Percentiles rank a stretch among this genome's conserved stretches.
These are phyloP conservation scores for Rubia peregrina DNA, from an alignment of 305 asterid genomes.

Conservation along the genomic window DNA sequence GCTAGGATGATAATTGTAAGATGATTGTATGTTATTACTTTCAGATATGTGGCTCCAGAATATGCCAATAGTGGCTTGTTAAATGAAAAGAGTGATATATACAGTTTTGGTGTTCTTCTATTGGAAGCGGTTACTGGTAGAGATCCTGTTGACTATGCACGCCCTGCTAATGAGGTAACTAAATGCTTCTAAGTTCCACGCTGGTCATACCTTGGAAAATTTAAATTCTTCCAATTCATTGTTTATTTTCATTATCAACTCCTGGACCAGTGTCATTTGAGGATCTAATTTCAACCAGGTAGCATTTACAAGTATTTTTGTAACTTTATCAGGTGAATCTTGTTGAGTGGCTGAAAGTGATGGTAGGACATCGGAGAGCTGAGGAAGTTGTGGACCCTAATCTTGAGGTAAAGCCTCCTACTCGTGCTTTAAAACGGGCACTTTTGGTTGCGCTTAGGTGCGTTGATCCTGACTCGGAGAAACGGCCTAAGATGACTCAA, in stretches of 20 bases:
- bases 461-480: constrained; percentile 94
- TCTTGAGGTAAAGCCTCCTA: constrained; percentile 62
- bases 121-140: constrained; percentile 88
- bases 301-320: constrained; percentile 12
- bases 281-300: not conserved
- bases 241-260: not conserved
- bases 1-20: not conserved
- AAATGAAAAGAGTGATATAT: constrained; percentile 89
- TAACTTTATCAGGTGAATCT: constrained; percentile 65
- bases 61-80: constrained; percentile 91
- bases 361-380: constrained; percentile 85
- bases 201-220: not conserved
- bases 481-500: constrained; percentile 93
- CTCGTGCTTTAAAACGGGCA: constrained; percentile 75
- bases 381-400: constrained; percentile 92
- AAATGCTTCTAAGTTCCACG: constrained; percentile 4
- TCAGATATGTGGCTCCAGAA: constrained; percentile 96
- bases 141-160: constrained; percentile 92
- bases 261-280: not conserved
- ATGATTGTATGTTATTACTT: constrained; percentile 18
- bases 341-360: constrained; percentile 94
- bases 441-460: constrained; percentile 89
- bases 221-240: not conserved
- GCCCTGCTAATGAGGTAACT: constrained; percentile 74
- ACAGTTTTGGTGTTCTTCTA: constrained; percentile 86